phyloP scores from a whole-genome alignment of 1,139 yeast genomes.

The Pichia sp. region DNA sequence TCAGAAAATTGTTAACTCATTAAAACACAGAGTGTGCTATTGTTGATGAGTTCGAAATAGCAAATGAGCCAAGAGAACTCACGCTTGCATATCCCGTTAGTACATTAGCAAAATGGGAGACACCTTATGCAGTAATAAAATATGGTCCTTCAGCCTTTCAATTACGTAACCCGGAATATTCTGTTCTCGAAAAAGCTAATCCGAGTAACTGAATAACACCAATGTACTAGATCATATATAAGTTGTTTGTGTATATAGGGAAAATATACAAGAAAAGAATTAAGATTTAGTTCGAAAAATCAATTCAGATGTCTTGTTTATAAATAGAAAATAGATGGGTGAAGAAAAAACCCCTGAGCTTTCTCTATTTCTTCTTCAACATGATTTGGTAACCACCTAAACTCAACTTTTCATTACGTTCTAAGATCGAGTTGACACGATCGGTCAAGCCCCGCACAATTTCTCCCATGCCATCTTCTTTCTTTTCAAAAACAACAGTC shows the following conservation, averaged over 20 bases:
- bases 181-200: background rate
- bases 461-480: constrained; percentile 81
- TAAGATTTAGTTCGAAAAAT: background rate
- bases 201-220: background rate
- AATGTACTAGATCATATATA: background rate
- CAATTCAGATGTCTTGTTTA: background rate
- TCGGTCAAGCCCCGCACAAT: constrained; percentile 85
- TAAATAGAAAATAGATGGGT: background rate
- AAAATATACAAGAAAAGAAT: background rate
- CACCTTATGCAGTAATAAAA: background rate
- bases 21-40: background rate
- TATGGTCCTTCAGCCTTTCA: background rate
- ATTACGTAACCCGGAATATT: background rate
- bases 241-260: background rate
- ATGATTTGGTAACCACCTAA: constrained; percentile 59
- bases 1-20: background rate
- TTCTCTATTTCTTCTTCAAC: constrained; percentile 17
- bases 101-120: background rate
- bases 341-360: background rate
- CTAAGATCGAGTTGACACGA: constrained; percentile 74
- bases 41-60: background rate
- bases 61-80: background rate
- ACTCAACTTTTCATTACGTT: constrained; percentile 80
- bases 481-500: constrained; percentile 63
- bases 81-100: background rate